Evolutionary conservation across 768 basidiomycete species (phyloP), one percentile per base, ranked within the genome.

Genomic region (Boletus coccyginus): DNA sequence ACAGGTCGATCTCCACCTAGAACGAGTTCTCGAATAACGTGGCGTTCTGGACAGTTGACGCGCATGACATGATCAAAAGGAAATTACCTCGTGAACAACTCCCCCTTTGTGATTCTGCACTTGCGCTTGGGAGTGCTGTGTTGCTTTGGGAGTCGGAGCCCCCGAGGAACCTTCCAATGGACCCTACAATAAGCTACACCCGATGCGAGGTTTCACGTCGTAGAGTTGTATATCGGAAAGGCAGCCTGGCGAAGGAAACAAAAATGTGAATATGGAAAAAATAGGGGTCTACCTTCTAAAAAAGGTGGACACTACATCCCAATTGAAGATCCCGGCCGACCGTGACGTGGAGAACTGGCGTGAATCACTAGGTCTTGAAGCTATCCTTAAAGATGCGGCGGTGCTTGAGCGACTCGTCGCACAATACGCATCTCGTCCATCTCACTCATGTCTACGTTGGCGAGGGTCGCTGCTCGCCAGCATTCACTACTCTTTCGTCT

Each of bases 311-410:
- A 27, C 27, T 27, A 27, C 27, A 27, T n/a, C n/a, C n/a, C n/a
- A n/a, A n/a, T n/a, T n/a, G n/a, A n/a, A n/a, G n/a, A n/a, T n/a
- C n/a, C n/a, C n/a, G n/a, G n/a, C 27, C 27, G 27, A 27, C 27
- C 27, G 27, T 27, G 27, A 27, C n/a, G n/a, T n/a, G n/a, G n/a
- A n/a, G n/a, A n/a, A n/a, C n/a, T n/a, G n/a, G n/a, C n/a, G n/a
- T 27, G 27, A 27, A 27, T 27, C 27, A 27, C 27, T 5, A 27
- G 27, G 5, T 27, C 27, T 3, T 27, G n/a, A n/a, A n/a, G 27
- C 27, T 27, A 27, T 27, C 27, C 61, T 62, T 71, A 67, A 71
- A 71, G 58, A 39, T 27, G 51, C 51, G 16, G 29, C 29, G 13
- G 14, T 14, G 35, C 35, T 36, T 27, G 35, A 14, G 35, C 35